Percentiles rank a stretch among this genome's conserved stretches.
Conservation (phyloP, 148 eudicot genomes). For the Heliamphora exappendiculata region DNA sequence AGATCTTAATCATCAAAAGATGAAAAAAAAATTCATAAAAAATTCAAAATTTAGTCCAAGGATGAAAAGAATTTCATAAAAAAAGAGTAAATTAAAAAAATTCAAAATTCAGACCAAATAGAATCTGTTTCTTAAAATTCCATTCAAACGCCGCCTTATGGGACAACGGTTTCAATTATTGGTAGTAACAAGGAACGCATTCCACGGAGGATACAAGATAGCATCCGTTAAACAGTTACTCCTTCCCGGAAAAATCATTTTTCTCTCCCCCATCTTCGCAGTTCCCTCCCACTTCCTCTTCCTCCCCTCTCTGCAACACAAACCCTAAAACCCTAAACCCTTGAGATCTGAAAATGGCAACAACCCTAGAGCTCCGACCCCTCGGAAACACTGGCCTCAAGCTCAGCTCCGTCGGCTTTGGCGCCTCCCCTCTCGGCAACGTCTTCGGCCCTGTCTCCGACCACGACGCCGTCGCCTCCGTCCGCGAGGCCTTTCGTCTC, state of each 20-base stretch:
- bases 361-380: conserved; percentile 50
- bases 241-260: background rate
- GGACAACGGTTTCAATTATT: no score
- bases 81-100: no score
- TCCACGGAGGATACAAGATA: no score
- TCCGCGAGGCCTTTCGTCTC: conserved; percentile 49
- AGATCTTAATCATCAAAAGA: no score
- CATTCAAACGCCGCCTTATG: no score
- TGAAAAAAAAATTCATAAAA: no score
- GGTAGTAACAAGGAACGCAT: no score
- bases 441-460: conserved; percentile 79
- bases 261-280: background rate
- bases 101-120: no score
- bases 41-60: no score
- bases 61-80: no score
- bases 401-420: conserved; percentile 81
- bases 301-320: background rate
- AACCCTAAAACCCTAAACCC: background rate
- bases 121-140: no score
- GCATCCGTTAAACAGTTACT: no score
- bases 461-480: conserved; percentile 61
- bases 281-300: background rate
- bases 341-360: background rate
- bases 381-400: conserved; percentile 84
- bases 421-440: conserved; percentile 93